Base-by-base conservation (phyloP, 2,329 filamentous ascomycete species). In the Colletotrichum echinochloae region DNA sequence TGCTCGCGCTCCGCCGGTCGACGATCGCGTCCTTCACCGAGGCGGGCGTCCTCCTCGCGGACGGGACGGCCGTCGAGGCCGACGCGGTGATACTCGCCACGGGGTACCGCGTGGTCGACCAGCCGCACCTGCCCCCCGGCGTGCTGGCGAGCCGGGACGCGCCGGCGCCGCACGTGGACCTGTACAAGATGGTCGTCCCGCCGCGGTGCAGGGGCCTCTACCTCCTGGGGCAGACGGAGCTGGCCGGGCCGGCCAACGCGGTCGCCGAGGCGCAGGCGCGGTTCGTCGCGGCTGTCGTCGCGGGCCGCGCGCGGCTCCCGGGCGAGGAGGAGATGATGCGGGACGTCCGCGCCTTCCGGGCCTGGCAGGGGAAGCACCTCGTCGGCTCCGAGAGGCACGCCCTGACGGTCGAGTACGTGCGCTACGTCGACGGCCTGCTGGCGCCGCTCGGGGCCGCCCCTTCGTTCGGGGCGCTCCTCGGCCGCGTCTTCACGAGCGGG, bases 71-170 rank as follows among this genome's bases (percentile, higher is more conserved):
- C 0, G 62, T 89, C 1, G 73, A 80, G 0, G 78, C 84, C 0
- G 85, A 88, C 68, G 83, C 80, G 0, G 73, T 89, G 0, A 78
- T 89, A 7, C 86, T 83, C 66, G 81, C 83, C 2, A 89, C 87
- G 0, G 87, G 87, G 1, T 89, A 71, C 23, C 57, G 57, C 57
- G 30, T 35, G 11, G 46, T 54, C 18, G 56, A 69, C n/a, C 37
- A 70, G 16, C 74, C 76, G 18, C 80, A 79, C 70, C 74, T 80
- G 8, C 76, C 76, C 9, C 48, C 65, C 46, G 74, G 79, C 60
- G 73, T 75, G 12, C 35, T 77, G 20, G 70, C 72, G 41, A 62
- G 66, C 23, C 37, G 62, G 8, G 73, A 74, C 0, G 76, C 73
- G 5, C 74, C 76, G 1, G 59, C 74, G 3, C 60, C 76, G 49